phyloP scores from a whole-genome alignment of 768 basidiomycete species.

The Lentinula sp. region DNA sequence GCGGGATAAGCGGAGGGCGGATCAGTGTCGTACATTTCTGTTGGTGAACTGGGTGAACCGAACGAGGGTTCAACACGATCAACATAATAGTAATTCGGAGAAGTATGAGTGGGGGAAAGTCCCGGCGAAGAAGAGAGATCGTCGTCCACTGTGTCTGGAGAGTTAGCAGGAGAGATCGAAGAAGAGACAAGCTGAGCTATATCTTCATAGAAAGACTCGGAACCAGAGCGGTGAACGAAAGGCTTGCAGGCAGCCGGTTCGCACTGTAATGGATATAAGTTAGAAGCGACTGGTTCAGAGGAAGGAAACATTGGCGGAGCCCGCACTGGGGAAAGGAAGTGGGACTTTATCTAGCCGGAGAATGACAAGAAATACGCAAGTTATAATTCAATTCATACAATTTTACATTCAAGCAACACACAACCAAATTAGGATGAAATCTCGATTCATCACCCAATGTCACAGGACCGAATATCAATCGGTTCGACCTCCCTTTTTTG shows the following conservation, averaged over 20 bases:
- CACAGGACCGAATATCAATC: constrained; percentile 2
- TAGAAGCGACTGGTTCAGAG: neutral
- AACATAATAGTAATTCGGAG: constrained; percentile 25
- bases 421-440: neutral
- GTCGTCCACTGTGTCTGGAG: constrained; percentile 29
- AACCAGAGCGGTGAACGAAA: neutral
- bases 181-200: constrained; percentile 16
- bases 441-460: neutral
- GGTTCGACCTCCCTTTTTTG: neutral
- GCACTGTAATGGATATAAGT: neutral
- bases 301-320: constrained; percentile 2
- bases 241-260: neutral
- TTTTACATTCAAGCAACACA: neutral
- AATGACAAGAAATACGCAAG: neutral
- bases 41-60: constrained; percentile 22
- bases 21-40: constrained; percentile 25
- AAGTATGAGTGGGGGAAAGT: constrained; percentile 15
- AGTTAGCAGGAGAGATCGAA: constrained; percentile 21
- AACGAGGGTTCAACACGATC: constrained; percentile 24
- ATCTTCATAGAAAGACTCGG: constrained; percentile 16
- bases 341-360: constrained; percentile 4
- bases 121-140: constrained; percentile 21
- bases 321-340: neutral
- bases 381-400: neutral
- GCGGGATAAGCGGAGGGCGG: constrained; percentile 2